These are phyloP conservation scores for Aspergillus neoniger DNA, from an alignment of 2,329 filamentous ascomycete genomes.

Conservation along the genomic window DNA sequence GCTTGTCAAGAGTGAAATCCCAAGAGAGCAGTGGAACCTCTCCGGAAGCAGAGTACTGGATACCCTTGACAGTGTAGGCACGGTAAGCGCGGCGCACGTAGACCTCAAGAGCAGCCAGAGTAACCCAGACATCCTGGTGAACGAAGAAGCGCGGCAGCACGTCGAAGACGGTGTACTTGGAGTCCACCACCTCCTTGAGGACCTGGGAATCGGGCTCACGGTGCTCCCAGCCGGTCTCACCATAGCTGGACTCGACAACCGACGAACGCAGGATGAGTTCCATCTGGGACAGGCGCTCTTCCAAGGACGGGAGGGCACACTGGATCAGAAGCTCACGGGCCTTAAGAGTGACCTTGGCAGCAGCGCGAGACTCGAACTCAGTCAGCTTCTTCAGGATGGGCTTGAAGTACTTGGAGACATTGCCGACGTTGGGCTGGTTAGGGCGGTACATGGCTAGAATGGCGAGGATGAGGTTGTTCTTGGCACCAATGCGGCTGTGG, in stretches of 20 bases:
- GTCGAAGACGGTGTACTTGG: constrained; percentile 97
- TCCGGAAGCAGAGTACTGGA: constrained; percentile 78
- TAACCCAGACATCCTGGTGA: constrained; percentile 91
- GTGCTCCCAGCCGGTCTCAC: constrained; percentile 96
- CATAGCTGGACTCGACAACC: constrained; percentile 94
- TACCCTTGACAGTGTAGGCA: constrained; percentile 85
- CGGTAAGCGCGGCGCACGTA: constrained; percentile 96
- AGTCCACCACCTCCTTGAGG: constrained; percentile 97
- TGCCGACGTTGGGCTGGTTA: constrained; percentile 87
- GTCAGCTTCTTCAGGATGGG: constrained; percentile 80
- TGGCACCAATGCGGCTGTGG: constrained; percentile 86
- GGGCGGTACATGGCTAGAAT: constrained; percentile 93
- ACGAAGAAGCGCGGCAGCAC: constrained; percentile 94
- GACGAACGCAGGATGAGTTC: constrained; percentile 96
- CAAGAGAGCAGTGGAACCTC: constrained; percentile 78
- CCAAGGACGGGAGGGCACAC: constrained; percentile 90
- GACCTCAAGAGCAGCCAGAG: constrained; percentile 88
- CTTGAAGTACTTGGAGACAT: constrained; percentile 84
- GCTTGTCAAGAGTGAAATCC: constrained; percentile 94
- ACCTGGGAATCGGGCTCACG: constrained; percentile 85
- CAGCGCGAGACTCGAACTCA: constrained; percentile 81
- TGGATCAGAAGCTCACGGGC: constrained; percentile 97
- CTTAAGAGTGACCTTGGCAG: constrained; percentile 95
- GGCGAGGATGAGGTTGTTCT: constrained; percentile 90
- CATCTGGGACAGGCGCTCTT: constrained; percentile 95